phyloP scores from a whole-genome alignment of 495 filamentous ascomycete genomes.

The Aspergillus sclerotioniger region DNA sequence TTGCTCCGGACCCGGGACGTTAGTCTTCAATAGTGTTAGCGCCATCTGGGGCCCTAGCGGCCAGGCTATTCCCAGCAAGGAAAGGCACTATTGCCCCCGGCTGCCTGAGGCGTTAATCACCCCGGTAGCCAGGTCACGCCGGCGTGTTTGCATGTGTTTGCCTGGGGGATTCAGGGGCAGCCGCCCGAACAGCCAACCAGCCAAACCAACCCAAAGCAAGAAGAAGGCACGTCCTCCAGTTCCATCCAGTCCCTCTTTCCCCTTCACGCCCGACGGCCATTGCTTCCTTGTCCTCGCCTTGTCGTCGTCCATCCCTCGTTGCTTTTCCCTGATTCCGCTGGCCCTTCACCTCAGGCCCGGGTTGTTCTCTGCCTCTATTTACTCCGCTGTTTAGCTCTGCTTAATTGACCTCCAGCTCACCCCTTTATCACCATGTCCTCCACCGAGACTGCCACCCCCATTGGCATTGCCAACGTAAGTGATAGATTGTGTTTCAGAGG shows the following conservation, averaged over 20 bases:
- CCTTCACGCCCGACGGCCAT: constrained; percentile 8
- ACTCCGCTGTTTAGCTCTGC: constrained; percentile 18
- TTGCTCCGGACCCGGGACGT: constrained; percentile 25
- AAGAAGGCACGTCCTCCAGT: constrained; percentile 14
- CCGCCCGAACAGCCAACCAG: constrained; percentile 10
- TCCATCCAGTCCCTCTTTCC: constrained; percentile 13
- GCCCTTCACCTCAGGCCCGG: background rate
- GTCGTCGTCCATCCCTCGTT: constrained; percentile 24
- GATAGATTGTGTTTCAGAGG: background rate
- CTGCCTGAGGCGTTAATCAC: background rate
- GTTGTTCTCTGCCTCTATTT: constrained; percentile 14
- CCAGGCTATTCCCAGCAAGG: background rate
- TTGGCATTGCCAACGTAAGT: constrained; percentile 98
- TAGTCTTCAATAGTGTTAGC: constrained; percentile 21
- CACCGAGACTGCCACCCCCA: constrained; percentile 84
- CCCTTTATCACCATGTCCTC: constrained; percentile 62
- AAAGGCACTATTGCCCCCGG: background rate
- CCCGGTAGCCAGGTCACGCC: background rate
- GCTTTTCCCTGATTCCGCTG: constrained; percentile 5
- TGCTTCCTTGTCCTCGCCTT: constrained; percentile 10
- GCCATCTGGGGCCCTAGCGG: constrained; percentile 12
- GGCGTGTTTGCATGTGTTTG: constrained; percentile 11
- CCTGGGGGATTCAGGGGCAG: constrained; percentile 29
- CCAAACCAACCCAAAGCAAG: constrained; percentile 18
- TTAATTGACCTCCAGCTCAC: constrained; percentile 22